Base-by-base conservation (phyloP, 1,284 basidiomycete genomes). In the Mycena sp. region DNA sequence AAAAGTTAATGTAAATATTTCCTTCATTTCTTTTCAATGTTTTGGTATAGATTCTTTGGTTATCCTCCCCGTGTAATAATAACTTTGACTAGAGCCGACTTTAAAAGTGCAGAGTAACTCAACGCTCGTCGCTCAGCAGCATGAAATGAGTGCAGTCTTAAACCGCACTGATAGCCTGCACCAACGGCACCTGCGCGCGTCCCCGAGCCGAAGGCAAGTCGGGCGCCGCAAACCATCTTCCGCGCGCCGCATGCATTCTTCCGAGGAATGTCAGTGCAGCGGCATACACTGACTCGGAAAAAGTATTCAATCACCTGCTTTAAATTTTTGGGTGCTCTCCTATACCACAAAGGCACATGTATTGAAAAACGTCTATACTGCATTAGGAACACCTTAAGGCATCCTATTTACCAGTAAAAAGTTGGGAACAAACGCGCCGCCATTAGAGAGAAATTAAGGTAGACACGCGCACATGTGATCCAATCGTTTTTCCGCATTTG, bases 401-500 rank as follows among this genome's bases (percentile, higher is more conserved):
- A 40, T 40, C 38, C 38, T 40, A 6, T 29, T 48, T 16, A 48
- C 29, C 26, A 17, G 29, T 32, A 23, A 32, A 49, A 49, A 49
- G 29, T 32, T 21, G 29, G 25, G 45, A 29, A 11, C 45, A 16
- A 48, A 48, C 45, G 28, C 28, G 45, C 12, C 28, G 28, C 45
- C 45, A 48, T 28, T 48, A n/a, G 26, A n/a, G 26, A 29, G 45
- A 26, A 26, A 44, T 44, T n/a, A 16, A 44, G 23, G 12, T 44
- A 29, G 19, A n/a, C 16, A 46, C 45, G 45, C 45, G 45, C 7
- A 46, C 45, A 30, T 46, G 45, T 46, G 45, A 46, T 46, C 45
- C 45, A 46, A 46, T 46, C 30, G 2, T 46, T 46, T 46, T 46
- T 46, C 45, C 45, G 14, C 45, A 46, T 46, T 46, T 46, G 45